Base-by-base conservation (phyloP, 1,284 basidiomycete genomes). In the Fereydounia khargensis region DNA sequence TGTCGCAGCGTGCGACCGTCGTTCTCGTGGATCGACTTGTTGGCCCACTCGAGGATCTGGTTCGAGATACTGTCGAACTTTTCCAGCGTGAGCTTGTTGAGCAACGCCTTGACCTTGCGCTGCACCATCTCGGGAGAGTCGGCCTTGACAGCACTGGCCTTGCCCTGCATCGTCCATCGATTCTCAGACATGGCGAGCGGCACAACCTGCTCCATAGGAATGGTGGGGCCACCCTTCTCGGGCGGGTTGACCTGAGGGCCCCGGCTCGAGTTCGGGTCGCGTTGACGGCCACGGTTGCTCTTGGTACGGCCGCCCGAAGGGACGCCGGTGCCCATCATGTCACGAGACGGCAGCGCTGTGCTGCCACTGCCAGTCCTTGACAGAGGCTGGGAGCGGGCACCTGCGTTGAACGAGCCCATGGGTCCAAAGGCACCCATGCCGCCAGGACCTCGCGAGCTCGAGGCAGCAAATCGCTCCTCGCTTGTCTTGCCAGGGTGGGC, bases 51-150 rank as follows among this genome's bases (percentile, higher is more conserved):
- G 60, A 96, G 86, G 72, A 96, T 91, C 78, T 95, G 89, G 69
- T 86, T 83, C 5, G 88, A 92, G 70, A 97, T 95, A 6, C 88
- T 87, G 66, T 94, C 90, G 81, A 97, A 97, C 75, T 89, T 90
- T 80, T 96, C 91, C 83, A 92, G 86, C 1, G 92, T 94, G 38
- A 97, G 84, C 80, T 94, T 96, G 84, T 97, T 97, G 71, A 98
- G 86, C 54, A 96, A 78, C 41, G 80, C 81, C 79, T 90, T 92
- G 80, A 97, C 91, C 80, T 95, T 96, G 51, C 91, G 86, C 70
- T 94, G 89, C 24, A 96, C 89, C 61, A 87, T 78, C 65, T 87
- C 87, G 0, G 88, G 85, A 4, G 87, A 86, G 43, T 88, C 86
- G 14, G 80, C 77, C 52, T 68, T 68, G 56, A 61, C 48, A 7